These are phyloP conservation scores for Nemania sp. DNA, from an alignment of 2,329 filamentous ascomycete genomes.

Conservation along the genomic window DNA sequence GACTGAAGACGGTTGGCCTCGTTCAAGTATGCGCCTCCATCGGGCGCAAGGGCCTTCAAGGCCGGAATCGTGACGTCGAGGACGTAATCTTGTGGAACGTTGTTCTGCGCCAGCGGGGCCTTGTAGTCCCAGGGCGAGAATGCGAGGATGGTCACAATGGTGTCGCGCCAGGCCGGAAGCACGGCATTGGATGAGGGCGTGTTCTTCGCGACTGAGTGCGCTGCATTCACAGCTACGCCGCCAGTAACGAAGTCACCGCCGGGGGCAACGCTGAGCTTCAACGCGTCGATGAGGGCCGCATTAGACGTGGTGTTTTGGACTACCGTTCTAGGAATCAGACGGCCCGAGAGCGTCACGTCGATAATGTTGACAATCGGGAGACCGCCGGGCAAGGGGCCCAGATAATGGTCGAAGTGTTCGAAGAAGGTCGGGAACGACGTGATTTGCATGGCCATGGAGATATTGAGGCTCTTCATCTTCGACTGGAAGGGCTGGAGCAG, in stretches of 20 bases:
- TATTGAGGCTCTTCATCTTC: not conserved
- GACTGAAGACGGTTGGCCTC: not conserved
- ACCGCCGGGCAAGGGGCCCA: not conserved
- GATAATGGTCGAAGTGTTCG: not conserved
- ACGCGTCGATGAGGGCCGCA: not conserved
- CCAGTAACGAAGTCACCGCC: not conserved
- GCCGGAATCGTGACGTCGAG: not conserved
- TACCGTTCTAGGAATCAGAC: not conserved
- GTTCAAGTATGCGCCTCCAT: constrained; percentile 4
- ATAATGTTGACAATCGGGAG: not conserved
- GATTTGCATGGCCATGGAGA: not conserved
- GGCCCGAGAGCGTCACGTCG: not conserved
- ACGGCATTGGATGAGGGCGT: not conserved
- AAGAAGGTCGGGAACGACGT: not conserved
- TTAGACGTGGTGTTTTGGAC: not conserved
- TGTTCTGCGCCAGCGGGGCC: not conserved
- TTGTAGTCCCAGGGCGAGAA: constrained; percentile 2
- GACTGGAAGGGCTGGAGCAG: not conserved
- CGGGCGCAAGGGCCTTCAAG: not conserved
- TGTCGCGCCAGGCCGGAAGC: constrained; percentile 3
- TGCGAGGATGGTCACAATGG: not conserved
- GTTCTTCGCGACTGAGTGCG: not conserved
- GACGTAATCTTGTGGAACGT: not conserved
- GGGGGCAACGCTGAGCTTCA: not conserved
- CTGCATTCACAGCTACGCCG: not conserved